Evolutionary conservation across 1,284 basidiomycete species (phyloP), one percentile per base, ranked within the genome.

Genomic region (Puccinia triticina): DNA sequence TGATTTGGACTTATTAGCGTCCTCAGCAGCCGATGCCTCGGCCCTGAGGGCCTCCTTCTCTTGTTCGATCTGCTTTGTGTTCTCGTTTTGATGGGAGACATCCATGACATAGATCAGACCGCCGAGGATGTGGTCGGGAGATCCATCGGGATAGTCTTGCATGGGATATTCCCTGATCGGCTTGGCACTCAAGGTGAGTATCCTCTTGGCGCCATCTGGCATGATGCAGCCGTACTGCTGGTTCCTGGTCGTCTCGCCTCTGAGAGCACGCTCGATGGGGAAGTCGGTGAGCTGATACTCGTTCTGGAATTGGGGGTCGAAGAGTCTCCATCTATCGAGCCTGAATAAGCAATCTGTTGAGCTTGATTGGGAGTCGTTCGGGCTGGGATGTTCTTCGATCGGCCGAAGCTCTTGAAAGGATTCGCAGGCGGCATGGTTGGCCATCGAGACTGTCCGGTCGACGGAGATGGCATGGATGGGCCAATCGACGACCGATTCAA

Each of bases 201-300:
- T 67, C 50, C 64, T 43, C 37, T 46, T 59, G 7, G 59, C 29
- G 21, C 46, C 55, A 53, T 78, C 76, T 14, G 76, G 76, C 48
- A 78, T n/a, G 43, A 78, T 66, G 53, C 76, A 78, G 11, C 76
- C 76, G 64, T 78, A 78, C 46, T 66, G 37, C 46, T 78, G 61
- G 29, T 21, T 50, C 26, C n/a, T 66, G 18, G 53, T 29, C 4
- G 43, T 53, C 29, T 78, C 61, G 14, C 76, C 76, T 37, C 76
- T 8, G 59, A 78, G 43, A 1, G 76, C 76, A n/a, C 76, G 43
- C 43, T 78, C 76, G 12, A 78, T 48, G 34, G 76, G 76, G 46
- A 66, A 78, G 43, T 78, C 61, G 5, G 4, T 18, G 5, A 67
- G 0, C 29, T 37, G 76, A 46, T 66, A 18, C 64, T 78, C 61